Base-by-base conservation (phyloP, 176 grass and related monocot genomes). In the Cymbopogon citratus region DNA sequence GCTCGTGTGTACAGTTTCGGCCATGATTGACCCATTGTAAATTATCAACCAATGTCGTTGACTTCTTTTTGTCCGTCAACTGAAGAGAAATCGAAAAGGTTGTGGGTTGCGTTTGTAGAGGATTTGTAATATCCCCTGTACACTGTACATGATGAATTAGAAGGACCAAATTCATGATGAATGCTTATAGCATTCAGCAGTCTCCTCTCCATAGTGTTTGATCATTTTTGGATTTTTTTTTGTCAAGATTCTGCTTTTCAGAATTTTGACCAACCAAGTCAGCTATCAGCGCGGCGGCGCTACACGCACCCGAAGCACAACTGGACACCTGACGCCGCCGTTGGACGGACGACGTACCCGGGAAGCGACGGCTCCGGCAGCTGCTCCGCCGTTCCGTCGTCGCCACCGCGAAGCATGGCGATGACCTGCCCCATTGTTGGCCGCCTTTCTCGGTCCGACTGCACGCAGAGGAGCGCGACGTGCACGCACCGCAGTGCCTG, bases 401-500 rank as follows among this genome's bases (percentile, higher is more conserved):
- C 46, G 2, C 18, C 31, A 0, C 1, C 0, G 19, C 33, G 7
- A 0, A 80, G 21, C 46, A 69, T 80, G 1, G 46, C 5, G 65
- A 80, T 69, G 13, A 68, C 46, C 12, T 69, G 33, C 4, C 10
- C 78, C 78, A 69, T 80, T 31, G 65, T 12, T 1, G 64, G 65
- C 78, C 64, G 21, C 78, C 65, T 39, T 34, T n/a, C 3, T 15
- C 51, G 66, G 3, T 71, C 66, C 14, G 24, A 54, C 46, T 69
- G 66, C 51, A 71, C 66, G 79, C 79, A 80, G 15, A 81, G 79
- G 34, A 81, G 67, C 3, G 66, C 66, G 5, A 71, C 51, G 54
- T 80, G 78, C 45, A 56, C 45, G 46, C 78, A 80, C 46, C 78
- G 45, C 78, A 69, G 21, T n/a, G 78, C 78, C 14, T 80, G 78